Conservation (phyloP, 2,329 filamentous ascomycete genomes). For the Huntiella savannae region DNA sequence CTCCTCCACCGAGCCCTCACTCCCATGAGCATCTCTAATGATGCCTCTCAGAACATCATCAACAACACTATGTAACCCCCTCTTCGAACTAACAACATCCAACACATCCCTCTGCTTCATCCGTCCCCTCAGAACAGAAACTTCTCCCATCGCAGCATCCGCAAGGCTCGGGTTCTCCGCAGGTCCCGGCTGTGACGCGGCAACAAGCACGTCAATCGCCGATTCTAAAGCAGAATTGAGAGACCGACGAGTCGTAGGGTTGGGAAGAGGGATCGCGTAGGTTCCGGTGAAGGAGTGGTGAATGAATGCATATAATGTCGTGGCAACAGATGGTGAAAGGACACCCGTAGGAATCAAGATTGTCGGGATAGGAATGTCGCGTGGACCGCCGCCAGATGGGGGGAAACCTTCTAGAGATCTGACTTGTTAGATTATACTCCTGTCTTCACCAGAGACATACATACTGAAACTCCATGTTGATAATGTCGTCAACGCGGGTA, state of each 20-base stretch:
- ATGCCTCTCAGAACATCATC: constrained; percentile 2
- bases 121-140: not conserved
- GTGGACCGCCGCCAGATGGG: no score
- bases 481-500: no score
- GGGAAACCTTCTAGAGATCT: no score
- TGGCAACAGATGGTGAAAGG: constrained; percentile 4
- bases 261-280: constrained; percentile 1
- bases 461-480: no score
- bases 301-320: constrained; percentile 9
- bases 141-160: not conserved
- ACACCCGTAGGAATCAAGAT: constrained; percentile 4
- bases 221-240: constrained; percentile 10
- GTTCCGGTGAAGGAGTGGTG: constrained; percentile 8
- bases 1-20: not conserved
- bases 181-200: constrained; percentile 1
- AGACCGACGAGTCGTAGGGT: constrained; percentile 5
- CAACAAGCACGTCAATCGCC: constrained; percentile 8
- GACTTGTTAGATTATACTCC: no score
- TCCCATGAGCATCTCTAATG: constrained; percentile 4
- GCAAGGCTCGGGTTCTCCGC: constrained; percentile 5
- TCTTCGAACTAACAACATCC: constrained; percentile 5
- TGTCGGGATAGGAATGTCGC: not conserved
- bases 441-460: no score
- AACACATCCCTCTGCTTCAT: constrained; percentile 9
- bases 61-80: constrained; percentile 6